Evolutionary conservation across 176 grass and related monocot genomes (phyloP), one percentile per base, ranked within the genome.

Genomic region (Themeda triandra): DNA sequence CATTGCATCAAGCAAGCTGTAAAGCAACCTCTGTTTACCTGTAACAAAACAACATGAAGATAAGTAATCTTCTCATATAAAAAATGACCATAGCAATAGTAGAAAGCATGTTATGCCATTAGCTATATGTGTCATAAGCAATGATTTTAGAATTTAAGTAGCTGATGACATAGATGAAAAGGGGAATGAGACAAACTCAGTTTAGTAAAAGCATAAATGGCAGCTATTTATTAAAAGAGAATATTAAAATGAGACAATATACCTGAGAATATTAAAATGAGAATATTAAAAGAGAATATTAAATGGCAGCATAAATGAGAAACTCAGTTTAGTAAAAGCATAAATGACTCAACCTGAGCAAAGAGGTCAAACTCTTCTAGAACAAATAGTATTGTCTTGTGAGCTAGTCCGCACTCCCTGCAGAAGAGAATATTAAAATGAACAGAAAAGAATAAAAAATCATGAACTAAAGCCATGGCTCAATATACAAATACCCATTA

Each of bases 21-120:
- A 98, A 51, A 98, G 96, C 63, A 98, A 85, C 85, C 91, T 81
- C 78, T 98, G 96, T 76, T 98, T 98, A 63, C 96, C 91, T 98
- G 83, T 63, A 92, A 87, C 68, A 88, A 18, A 32, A 80, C 4
- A 88, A 12, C n/a, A 69, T 37, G 45, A 56, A 86, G 15, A 53
- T 65, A 15, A 82, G 11, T 40, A 42, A 82, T 59, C 42, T 1
- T 84, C 10, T 65, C 21, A 81, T 75, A 32, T 77, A 18, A 81
- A 64, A 68, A 51, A 64, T 78, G 35, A 17, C 14, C 12, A 42
- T 19, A 76, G 24, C 6, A 10, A n/a, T 71, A 32, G 29, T 25
- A 75, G 2, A 62, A 75, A 63, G 31, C 18, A 89, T 69, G 39
- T 33, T 63, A 24, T 81, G 6, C 72, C 36, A 62, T n/a, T n/a